Base-by-base conservation (phyloP, 192 early-diverging fungal genomes). In the Entomortierella lignicola region DNA sequence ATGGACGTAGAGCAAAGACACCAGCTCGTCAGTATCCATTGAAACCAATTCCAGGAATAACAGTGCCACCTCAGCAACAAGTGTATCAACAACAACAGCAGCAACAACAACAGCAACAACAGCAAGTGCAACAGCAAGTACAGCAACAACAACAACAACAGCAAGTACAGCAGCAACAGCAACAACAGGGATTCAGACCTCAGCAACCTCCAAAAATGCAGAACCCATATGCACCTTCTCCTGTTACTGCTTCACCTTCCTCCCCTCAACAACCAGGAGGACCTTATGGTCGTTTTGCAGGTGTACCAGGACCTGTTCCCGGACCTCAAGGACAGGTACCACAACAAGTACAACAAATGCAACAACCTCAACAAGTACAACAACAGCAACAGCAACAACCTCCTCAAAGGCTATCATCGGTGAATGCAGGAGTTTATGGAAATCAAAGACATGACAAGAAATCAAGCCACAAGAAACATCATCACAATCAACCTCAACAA, bases 401-500 rank as follows among this genome's bases (percentile, higher is more conserved):
- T 18, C 72, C 50, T 18, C 72, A 77, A 31, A n/a, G 72, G n/a
- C 18, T 68, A 26, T n/a, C 60, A 12, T 65, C 72, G 48, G 48
- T 61, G 26, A 74, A 55, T 32, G 4, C 55, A 15, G 60, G 39
- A 39, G 65, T 27, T 6, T 77, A 77, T 41, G 72, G 65, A 57
- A 77, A 62, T 26, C 72, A 67, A 27, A 61, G 72, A 42, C 72
- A 67, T 21, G 72, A 77, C 8, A 77, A 77, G 43, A 77, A 77
- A 30, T 67, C 72, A 11, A 68, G 72, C 20, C 72, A 77, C 53
- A 77, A 77, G 47, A 77, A 77, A 52, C 72, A 77, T 39, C 58
- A 60, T 55, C 72, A 77, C 29, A 51, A 60, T 55, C 72, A 60
- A 42, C 44, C 44, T 47, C 70, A 72, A 47, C 70, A 77, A 21